These are phyloP conservation scores for Lactarius indigo DNA, from an alignment of 768 basidiomycete genomes.

Conservation along the genomic window DNA sequence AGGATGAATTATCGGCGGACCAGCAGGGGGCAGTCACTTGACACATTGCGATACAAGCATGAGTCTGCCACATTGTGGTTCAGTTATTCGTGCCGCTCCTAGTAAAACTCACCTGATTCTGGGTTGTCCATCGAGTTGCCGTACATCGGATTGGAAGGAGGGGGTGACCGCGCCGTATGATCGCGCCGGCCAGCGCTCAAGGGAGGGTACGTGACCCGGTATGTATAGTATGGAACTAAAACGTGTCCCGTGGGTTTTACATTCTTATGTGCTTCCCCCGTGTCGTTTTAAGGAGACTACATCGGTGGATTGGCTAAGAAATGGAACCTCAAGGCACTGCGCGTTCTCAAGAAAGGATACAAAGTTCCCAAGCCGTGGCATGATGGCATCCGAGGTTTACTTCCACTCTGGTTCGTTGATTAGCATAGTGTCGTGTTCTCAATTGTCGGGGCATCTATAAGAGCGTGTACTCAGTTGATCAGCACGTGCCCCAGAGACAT, in stretches of 20 bases:
- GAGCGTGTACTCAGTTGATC: background rate
- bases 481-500: slow-evolving; percentile 5
- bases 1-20: slow-evolving; percentile 13
- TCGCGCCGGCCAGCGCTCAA: slow-evolving; percentile 10
- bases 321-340: slow-evolving; percentile 10
- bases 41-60: slow-evolving; percentile 14
- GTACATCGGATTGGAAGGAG: slow-evolving; percentile 5
- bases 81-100: background rate
- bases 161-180: background rate
- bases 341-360: background rate
- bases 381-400: slow-evolving; percentile 9
- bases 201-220: background rate
- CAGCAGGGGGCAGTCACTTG: slow-evolving; percentile 6
- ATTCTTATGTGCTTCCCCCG: slow-evolving; percentile 13
- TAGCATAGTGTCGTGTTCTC: background rate
- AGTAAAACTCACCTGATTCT: background rate
- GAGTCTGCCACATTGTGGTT: slow-evolving; percentile 8
- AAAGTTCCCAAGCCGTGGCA: slow-evolving; percentile 6
- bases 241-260: slow-evolving; percentile 16
- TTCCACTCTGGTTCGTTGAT: background rate
- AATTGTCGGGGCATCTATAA: slow-evolving; percentile 1
- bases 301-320: slow-evolving; percentile 7
- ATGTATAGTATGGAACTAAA: background rate
- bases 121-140: slow-evolving; percentile 1
- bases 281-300: slow-evolving; percentile 1